Base-by-base conservation (phyloP, 2,329 filamentous ascomycete genomes). In the Sporothrix pseudoabietina region DNA sequence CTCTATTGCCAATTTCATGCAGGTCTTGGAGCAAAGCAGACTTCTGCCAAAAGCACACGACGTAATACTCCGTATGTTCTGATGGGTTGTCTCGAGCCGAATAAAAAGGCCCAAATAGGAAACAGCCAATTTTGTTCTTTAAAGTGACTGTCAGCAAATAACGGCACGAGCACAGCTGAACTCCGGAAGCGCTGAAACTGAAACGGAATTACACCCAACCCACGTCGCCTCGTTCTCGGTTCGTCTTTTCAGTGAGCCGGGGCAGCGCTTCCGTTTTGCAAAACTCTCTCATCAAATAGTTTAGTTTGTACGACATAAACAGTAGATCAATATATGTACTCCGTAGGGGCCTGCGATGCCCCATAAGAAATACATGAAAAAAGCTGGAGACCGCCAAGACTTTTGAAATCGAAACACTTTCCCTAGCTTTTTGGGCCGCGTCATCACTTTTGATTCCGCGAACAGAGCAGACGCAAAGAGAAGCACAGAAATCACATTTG, bases 341-440 rank as follows among this genome's bases (percentile, higher is more conserved):
- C 44, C 2, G 14, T 49, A 49, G 44, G 44, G 44, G 44, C 57
- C 57, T 61, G 26, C 54, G 4, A 10, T 61, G 9, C 8, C 7
- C 9, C 26, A 19, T 14, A 61, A 10, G 2, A 19, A 5, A 30
- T n/a, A 10, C 35, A 12, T 8, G 4, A 41, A 3, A 14, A 44
- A 30, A 66, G 44, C n/a, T 47, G 61, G 61, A 26, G 61, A 66
- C 39, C 12, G n/a, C 61, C 61, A 66, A 66, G 61, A 66, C 39
- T 26, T 55, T 22, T 3, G 30, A 47, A 30, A n/a, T 47, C 39
- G 19, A n/a, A n/a, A n/a, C 6, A 14, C 12, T 61, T 39, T 39
- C 32, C 35, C 12, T 55, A 22, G 52, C 30, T 55, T 55, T 16
- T 35, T 35, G 35, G 35, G 59, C n/a, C 59, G 59, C 59, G 59